These are phyloP conservation scores for Gaeumannomyces tritici DNA, from an alignment of 2,329 filamentous ascomycete genomes.

Conservation along the genomic window DNA sequence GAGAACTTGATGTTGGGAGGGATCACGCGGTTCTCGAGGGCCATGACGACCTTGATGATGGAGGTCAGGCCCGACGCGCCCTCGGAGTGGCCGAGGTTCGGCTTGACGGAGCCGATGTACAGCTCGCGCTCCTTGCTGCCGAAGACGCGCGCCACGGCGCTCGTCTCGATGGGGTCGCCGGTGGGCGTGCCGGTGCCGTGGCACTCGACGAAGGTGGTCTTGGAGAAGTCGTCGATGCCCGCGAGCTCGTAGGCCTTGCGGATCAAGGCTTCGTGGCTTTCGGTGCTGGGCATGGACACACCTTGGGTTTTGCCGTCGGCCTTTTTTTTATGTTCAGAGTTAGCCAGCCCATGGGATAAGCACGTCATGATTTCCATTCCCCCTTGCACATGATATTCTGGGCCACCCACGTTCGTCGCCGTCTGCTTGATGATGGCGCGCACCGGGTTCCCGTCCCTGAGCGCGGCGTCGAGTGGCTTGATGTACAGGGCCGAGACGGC, in stretches of 20 bases:
- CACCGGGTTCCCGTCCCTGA: conserved; percentile 44
- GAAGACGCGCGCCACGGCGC: conserved; percentile 20
- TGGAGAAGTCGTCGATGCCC: conserved; percentile 16
- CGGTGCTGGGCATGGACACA: conserved; percentile 44
- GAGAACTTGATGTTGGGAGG: conserved; percentile 13
- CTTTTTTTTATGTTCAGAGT: too few relatives aligned
- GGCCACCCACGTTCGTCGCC: conserved; percentile 41
- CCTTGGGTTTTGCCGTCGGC: conserved; percentile 47
- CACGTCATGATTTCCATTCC: too few relatives aligned
- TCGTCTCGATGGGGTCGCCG: conserved; percentile 44
- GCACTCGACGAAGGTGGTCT: conserved; percentile 33
- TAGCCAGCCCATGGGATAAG: too few relatives aligned
- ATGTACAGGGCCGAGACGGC: conserved; percentile 45
- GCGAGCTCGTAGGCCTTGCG: conserved; percentile 29
- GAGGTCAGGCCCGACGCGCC: conserved; percentile 26
- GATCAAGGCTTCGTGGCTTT: conserved; percentile 36
- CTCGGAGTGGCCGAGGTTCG: conserved; percentile 38
- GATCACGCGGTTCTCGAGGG: conserved; percentile 14
- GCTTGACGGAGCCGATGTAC: conserved; percentile 25
- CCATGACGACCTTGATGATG: conserved; percentile 16
- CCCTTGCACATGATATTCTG: too few relatives aligned
- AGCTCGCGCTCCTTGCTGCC: conserved; percentile 7
- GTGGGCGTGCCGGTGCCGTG: conserved; percentile 46
- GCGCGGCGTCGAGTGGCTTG: conserved; percentile 45
- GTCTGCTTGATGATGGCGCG: conserved; percentile 39